Evolutionary conservation across 164 flowering plant genomes (phyloP).

Genomic region (Magnolia kwangsiensis): DNA sequence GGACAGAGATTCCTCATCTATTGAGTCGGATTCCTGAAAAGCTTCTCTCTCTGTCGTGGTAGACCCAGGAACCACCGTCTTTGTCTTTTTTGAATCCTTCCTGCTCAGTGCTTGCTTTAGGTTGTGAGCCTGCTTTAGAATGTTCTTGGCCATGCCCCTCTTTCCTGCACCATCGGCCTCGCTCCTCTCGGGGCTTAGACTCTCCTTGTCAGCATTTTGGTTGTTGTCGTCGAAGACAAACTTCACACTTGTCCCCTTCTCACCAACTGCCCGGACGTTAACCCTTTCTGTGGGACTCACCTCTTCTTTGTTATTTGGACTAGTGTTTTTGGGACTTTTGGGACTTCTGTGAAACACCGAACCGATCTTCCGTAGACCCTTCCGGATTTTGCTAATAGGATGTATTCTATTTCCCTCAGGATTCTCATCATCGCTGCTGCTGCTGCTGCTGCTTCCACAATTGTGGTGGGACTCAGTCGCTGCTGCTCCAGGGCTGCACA

Average conservation of each 20-base stretch:
- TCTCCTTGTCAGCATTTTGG: conserved; percentile 25
- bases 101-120: conserved; percentile 12
- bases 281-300: conserved; percentile 31
- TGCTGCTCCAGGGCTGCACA: conserved; percentile 19
- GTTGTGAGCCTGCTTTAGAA: conserved; percentile 27
- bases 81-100: conserved; percentile 5
- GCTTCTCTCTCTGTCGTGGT: neutral
- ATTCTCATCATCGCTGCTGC: conserved; percentile 50
- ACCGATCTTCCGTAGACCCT: conserved; percentile 49
- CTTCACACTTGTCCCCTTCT: conserved; percentile 37
- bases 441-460: conserved; percentile 6
- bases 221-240: conserved; percentile 38
- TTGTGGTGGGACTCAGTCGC: conserved; percentile 24
- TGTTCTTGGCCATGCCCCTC: conserved; percentile 51
- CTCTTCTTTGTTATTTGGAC: conserved; percentile 21
- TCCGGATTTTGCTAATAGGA: conserved; percentile 26
- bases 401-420: conserved; percentile 27
- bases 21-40: neutral
- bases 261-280: conserved; percentile 39
- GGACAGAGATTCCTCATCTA: conserved; percentile 2
- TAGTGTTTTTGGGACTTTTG: conserved; percentile 30
- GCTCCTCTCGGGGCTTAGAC: conserved; percentile 35
- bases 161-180: conserved; percentile 2
- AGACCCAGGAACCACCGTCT: neutral
- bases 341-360: conserved; percentile 46